These are phyloP conservation scores for Paramecium biaurelia DNA, from an alignment of 73 alveolate species.

Conservation along the genomic window DNA sequence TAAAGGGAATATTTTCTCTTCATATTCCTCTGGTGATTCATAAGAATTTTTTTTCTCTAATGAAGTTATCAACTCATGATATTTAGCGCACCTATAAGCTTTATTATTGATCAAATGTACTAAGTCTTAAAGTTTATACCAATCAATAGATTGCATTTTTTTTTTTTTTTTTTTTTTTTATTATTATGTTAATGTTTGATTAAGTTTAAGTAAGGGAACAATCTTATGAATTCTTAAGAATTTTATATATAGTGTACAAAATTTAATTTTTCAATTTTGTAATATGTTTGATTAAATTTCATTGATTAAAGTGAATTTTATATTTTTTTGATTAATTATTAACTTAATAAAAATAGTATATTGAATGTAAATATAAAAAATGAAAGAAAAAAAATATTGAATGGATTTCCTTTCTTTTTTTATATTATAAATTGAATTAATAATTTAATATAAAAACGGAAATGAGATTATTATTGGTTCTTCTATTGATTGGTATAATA, in stretches of 20 bases:
- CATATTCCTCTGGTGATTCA: not conserved
- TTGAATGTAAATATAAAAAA: not conserved
- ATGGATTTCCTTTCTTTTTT: not conserved
- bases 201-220: too few relatives aligned
- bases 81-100: not conserved
- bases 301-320: too few relatives aligned
- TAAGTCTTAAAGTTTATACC: not conserved
- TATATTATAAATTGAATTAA: not conserved
- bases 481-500: not conserved
- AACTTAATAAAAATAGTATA: too few relatives aligned
- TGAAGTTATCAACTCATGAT: not conserved
- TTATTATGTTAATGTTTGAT: too few relatives aligned
- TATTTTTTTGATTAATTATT: too few relatives aligned
- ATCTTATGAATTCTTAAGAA: not conserved
- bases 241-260: not conserved
- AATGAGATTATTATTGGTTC: constrained; percentile 37
- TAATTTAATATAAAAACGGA: constrained; percentile 45
- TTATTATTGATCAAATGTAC: not conserved
- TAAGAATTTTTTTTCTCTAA: not conserved
- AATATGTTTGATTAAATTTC: too few relatives aligned
- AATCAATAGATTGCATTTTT: not conserved
- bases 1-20: not conserved
- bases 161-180: not conserved
- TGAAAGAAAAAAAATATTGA: not conserved
- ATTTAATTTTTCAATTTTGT: not conserved